phyloP scores from a whole-genome alignment of 805 yeast genomes.

The Candida argentea region DNA sequence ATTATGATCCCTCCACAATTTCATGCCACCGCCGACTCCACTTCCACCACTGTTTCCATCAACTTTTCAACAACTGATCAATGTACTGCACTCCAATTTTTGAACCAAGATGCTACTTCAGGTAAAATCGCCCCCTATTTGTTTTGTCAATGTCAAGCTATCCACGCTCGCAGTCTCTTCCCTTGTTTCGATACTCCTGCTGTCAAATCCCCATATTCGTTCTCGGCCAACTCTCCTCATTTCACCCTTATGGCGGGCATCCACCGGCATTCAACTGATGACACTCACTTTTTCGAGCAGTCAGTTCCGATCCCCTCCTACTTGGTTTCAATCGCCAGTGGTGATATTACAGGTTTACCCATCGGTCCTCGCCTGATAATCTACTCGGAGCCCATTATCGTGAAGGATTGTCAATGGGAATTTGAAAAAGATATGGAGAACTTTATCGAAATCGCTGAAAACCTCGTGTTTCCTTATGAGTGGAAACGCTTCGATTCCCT shows the following conservation, averaged over 20 bases:
- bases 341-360: conserved; percentile 18
- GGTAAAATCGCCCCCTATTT: conserved; percentile 25
- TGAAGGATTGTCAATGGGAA: conserved; percentile 23
- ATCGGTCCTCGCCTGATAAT: conserved; percentile 27
- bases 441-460: conserved; percentile 24
- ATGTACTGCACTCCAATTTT: conserved; percentile 26
- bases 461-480: conserved; percentile 22
- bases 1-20: conserved; percentile 6
- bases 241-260: conserved; percentile 22
- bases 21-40: not conserved
- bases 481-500: conserved; percentile 25
- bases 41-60: conserved; percentile 8
- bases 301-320: conserved; percentile 27
- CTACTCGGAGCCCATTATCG: conserved; percentile 17
- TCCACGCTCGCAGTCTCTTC: conserved; percentile 25
- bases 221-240: conserved; percentile 17
- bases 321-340: conserved; percentile 24
- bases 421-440: conserved; percentile 26
- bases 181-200: conserved; percentile 30
- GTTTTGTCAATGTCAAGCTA: conserved; percentile 28
- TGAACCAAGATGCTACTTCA: conserved; percentile 12
- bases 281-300: conserved; percentile 17
- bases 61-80: conserved; percentile 18
- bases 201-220: conserved; percentile 17
- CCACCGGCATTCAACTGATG: conserved; percentile 10